Conservation (phyloP, 768 basidiomycete species). For the Panaeolus papilionaceus region DNA sequence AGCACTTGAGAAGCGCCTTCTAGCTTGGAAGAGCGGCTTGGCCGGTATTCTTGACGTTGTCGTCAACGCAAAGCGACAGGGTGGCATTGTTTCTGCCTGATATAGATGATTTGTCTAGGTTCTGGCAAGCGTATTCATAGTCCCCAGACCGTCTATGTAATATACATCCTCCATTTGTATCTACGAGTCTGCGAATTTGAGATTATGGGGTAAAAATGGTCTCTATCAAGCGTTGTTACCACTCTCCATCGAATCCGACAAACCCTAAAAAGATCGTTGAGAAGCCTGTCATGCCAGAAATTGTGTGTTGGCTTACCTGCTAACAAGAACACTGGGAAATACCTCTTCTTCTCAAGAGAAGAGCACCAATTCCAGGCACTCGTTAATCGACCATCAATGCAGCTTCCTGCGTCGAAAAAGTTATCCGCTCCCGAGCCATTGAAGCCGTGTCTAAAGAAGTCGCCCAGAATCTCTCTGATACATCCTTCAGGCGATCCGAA, state of each 20-base stretch:
- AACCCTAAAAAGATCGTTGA: conserved; percentile 56
- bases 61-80: conserved; percentile 56
- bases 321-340: conserved; percentile 80
- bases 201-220: not conserved
- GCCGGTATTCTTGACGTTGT: conserved; percentile 75
- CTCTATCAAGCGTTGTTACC: conserved; percentile 49
- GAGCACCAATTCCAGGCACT: conserved; percentile 96
- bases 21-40: conserved; percentile 81
- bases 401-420: conserved; percentile 87
- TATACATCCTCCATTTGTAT: conserved; percentile 9
- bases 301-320: conserved; percentile 55
- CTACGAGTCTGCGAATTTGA: not conserved
- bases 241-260: conserved; percentile 85
- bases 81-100: conserved; percentile 38
- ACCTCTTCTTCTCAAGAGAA: conserved; percentile 84
- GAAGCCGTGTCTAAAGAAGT: conserved; percentile 89
- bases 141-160: conserved; percentile 6
- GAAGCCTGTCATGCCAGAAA: conserved; percentile 12
- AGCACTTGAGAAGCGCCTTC: conserved; percentile 71
- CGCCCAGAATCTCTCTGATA: conserved; percentile 72
- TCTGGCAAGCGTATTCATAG: conserved; percentile 9
- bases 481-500: conserved; percentile 79
- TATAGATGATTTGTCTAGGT: conserved; percentile 10
- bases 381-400: conserved; percentile 84
- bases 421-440: conserved; percentile 93